Percentiles rank a stretch among this genome's conserved stretches.
Evolutionary conservation across 1,284 basidiomycete species (phyloP).

Genomic region (Leccinum idahoense): DNA sequence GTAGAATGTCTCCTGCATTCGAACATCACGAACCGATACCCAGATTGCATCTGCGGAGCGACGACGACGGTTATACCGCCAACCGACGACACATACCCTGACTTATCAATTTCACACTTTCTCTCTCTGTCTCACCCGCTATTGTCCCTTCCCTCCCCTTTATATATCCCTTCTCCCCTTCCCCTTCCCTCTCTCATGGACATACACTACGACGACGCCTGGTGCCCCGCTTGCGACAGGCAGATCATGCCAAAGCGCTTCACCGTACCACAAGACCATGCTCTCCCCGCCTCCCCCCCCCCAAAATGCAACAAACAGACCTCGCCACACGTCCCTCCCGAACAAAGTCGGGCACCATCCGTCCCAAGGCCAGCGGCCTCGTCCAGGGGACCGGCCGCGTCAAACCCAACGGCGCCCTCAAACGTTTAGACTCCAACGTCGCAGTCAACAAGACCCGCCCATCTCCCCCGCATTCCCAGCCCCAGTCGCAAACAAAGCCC

Average conservation of each 20-base stretch:
- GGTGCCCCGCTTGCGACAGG: slow-evolving; percentile 70
- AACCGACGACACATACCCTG: too few species aligned
- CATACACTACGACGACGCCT: slow-evolving; percentile 58
- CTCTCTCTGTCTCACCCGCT: slow-evolving; percentile 19
- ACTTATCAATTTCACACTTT: too few species aligned
- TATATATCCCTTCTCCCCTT: slow-evolving; percentile 10
- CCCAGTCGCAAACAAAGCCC: slow-evolving; percentile 22
- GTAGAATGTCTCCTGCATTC: too few species aligned
- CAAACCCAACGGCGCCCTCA: slow-evolving; percentile 50
- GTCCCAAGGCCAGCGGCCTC: slow-evolving; percentile 43
- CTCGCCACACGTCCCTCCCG: slow-evolving; percentile 23
- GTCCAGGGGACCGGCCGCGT: slow-evolving; percentile 58
- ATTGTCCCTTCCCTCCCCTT: slow-evolving; percentile 1
- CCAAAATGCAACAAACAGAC: slow-evolving; percentile 25
- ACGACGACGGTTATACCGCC: too few species aligned
- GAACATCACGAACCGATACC: too few species aligned
- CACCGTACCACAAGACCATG: slow-evolving; percentile 36
- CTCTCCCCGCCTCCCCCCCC: slow-evolving; percentile 30
- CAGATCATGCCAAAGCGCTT: slow-evolving; percentile 67
- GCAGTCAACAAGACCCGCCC: slow-evolving; percentile 19
- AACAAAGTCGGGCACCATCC: slow-evolving; percentile 39
- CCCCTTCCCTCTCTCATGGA: slow-evolving; percentile 24
- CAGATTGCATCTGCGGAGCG: too few species aligned
- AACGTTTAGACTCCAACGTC: slow-evolving; percentile 35
- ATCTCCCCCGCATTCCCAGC: slow-evolving; percentile 17